Evolutionary conservation across 495 filamentous ascomycete genomes (phyloP).

Genomic region (Podospora pseudopauciseta): DNA sequence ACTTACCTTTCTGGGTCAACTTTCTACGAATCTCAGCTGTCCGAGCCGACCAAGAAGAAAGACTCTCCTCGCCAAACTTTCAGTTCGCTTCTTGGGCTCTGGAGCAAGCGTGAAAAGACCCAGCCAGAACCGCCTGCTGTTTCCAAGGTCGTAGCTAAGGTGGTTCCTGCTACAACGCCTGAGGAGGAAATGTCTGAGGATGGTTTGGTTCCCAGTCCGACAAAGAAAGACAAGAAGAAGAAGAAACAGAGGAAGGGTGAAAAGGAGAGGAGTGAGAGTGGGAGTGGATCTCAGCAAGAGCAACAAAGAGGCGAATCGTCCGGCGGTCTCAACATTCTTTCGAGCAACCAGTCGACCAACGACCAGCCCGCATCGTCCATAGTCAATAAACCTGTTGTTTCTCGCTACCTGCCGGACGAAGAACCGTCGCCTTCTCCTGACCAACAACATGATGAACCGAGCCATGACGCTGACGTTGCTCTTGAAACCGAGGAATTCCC

Average conservation of each 20-base stretch:
- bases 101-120: neutral
- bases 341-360: slow-evolving; percentile 2
- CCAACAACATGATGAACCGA: neutral
- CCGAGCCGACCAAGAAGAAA: slow-evolving; percentile 19
- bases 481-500: neutral
- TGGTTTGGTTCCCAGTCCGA: neutral
- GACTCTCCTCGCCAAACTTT: slow-evolving; percentile 14
- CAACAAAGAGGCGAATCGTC: slow-evolving; percentile 3
- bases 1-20: slow-evolving; percentile 30
- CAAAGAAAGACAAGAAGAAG: slow-evolving; percentile 28
- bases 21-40: slow-evolving; percentile 30
- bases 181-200: neutral
- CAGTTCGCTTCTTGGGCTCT: slow-evolving; percentile 14
- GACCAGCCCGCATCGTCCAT: slow-evolving; percentile 2
- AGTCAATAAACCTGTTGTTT: neutral
- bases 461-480: neutral
- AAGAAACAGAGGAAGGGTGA: slow-evolving; percentile 23
- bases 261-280: neutral
- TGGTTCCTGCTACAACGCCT: neutral
- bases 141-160: neutral
- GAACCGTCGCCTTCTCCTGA: neutral
- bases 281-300: slow-evolving; percentile 4
- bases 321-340: slow-evolving; percentile 3
- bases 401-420: slow-evolving; percentile 1
- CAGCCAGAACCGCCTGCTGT: neutral